Percentiles rank a stretch among this genome's conserved stretches.
These are phyloP conservation scores for Crithidia expoeki DNA, from an alignment of 208 protist species.

Conservation along the genomic window DNA sequence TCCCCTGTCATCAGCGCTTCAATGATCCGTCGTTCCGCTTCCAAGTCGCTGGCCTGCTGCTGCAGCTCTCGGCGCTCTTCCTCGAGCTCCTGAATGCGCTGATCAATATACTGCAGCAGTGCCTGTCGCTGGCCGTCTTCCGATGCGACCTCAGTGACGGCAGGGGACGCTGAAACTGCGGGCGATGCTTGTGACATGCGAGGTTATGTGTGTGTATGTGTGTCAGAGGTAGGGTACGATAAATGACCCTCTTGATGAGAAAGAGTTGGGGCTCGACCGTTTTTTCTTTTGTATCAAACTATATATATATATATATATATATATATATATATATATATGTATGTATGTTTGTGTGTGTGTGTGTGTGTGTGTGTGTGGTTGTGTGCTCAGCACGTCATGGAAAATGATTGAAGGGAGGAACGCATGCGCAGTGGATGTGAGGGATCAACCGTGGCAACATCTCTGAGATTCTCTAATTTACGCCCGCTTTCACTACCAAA, in stretches of 20 bases:
- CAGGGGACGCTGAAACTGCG: background rate
- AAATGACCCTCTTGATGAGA: too few species aligned
- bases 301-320: too few species aligned
- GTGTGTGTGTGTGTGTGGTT: slow-evolving; percentile 6
- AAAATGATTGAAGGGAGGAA: too few species aligned
- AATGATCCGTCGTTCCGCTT: slow-evolving; percentile 32
- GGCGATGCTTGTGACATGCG: background rate
- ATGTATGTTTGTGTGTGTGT: background rate
- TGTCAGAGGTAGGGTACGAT: background rate
- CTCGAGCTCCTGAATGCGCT: slow-evolving; percentile 51
- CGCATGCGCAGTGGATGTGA: too few species aligned
- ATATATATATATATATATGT: too few species aligned
- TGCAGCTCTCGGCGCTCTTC: slow-evolving; percentile 52
- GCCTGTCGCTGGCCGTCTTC: slow-evolving; percentile 8
- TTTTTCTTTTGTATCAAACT: too few species aligned
- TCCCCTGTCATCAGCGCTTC: slow-evolving; percentile 12
- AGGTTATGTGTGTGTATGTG: background rate
- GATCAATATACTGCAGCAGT: slow-evolving; percentile 33
- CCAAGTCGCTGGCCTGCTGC: slow-evolving; percentile 44
- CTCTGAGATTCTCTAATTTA: too few species aligned
- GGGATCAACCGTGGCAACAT: too few species aligned
- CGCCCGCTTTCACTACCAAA: too few species aligned
- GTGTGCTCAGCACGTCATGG: too few species aligned
- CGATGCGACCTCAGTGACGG: background rate
- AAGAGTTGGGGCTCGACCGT: too few species aligned